Conservation (phyloP, 1,284 basidiomycete species). For the Pterula multifida region DNA sequence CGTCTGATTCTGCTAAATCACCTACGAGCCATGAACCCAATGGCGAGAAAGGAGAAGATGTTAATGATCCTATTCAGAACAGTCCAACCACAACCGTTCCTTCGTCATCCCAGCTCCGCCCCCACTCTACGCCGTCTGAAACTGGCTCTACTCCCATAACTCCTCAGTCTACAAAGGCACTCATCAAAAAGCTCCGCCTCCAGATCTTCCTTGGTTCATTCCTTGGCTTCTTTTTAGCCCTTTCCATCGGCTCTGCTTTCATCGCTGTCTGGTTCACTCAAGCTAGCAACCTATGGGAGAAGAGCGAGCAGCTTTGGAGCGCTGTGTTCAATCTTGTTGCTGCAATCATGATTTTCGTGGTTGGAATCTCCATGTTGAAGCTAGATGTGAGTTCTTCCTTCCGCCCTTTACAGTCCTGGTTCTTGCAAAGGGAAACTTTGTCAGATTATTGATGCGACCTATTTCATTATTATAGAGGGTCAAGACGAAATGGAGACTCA, state of each 20-base stretch:
- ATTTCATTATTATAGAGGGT: constrained; percentile 28
- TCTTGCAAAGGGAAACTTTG: too few relatives aligned
- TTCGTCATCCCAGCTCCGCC: not conserved
- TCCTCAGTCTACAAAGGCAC: constrained; percentile 12
- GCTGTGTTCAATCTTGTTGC: constrained; percentile 75
- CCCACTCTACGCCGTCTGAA: not conserved
- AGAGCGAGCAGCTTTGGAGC: constrained; percentile 69
- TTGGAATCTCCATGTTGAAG: constrained; percentile 70
- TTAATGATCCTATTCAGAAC: not conserved
- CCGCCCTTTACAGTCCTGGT: not conserved
- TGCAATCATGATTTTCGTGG: constrained; percentile 69
- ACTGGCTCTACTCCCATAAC: constrained; percentile 7
- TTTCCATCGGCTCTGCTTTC: constrained; percentile 69
- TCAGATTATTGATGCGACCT: constrained; percentile 3
- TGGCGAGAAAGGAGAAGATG: not conserved
- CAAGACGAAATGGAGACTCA: constrained; percentile 83
- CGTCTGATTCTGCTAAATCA: not conserved
- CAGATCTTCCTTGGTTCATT: constrained; percentile 76
- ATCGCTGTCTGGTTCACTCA: constrained; percentile 76
- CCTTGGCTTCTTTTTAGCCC: constrained; percentile 64
- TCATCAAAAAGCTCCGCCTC: constrained; percentile 50
- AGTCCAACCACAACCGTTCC: not conserved
- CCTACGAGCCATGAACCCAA: not conserved
- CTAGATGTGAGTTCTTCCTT: constrained; percentile 32
- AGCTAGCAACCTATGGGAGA: constrained; percentile 58